A percentile compares a stretch with the other conserved stretches of the same genome.
phyloP scores from a whole-genome alignment of 306 rosid species.

The Cucurbita moschata region DNA sequence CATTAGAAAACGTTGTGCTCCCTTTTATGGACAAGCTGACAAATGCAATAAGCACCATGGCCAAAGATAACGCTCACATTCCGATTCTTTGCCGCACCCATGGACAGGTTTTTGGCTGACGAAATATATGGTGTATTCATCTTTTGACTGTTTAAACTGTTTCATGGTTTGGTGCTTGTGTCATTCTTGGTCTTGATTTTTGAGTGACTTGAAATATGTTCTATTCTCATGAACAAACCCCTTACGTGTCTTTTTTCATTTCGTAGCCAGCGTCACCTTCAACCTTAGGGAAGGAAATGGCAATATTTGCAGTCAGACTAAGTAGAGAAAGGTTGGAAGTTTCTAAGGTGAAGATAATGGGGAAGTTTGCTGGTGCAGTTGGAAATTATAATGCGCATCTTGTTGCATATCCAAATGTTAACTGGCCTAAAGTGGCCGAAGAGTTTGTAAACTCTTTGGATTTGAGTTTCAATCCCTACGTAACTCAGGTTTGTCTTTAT shows the following conservation, averaged over 20 bases:
- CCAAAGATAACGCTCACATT: conserved; percentile 55
- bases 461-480: conserved; percentile 64
- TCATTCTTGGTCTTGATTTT: background rate
- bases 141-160: background rate
- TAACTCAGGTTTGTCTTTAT: conserved; percentile 49
- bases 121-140: background rate
- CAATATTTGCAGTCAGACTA: conserved; percentile 67
- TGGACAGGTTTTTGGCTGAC: conserved; percentile 48
- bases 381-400: conserved; percentile 92
- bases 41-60: conserved; percentile 38
- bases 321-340: conserved; percentile 55
- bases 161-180: background rate
- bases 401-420: conserved; percentile 61
- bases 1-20: conserved; percentile 40
- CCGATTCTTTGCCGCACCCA: conserved; percentile 86
- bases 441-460: conserved; percentile 67
- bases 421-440: conserved; percentile 58
- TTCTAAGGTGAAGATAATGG: conserved; percentile 54
- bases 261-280: conserved; percentile 84
- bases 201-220: background rate
- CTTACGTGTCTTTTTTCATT: conserved; percentile 1
- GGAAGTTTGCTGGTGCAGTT: conserved; percentile 95
- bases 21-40: conserved; percentile 57
- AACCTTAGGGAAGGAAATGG: conserved; percentile 94
- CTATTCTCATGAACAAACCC: background rate